Base-by-base conservation (phyloP, 331 rosid species). In the Rhamnella rubrinervis region DNA sequence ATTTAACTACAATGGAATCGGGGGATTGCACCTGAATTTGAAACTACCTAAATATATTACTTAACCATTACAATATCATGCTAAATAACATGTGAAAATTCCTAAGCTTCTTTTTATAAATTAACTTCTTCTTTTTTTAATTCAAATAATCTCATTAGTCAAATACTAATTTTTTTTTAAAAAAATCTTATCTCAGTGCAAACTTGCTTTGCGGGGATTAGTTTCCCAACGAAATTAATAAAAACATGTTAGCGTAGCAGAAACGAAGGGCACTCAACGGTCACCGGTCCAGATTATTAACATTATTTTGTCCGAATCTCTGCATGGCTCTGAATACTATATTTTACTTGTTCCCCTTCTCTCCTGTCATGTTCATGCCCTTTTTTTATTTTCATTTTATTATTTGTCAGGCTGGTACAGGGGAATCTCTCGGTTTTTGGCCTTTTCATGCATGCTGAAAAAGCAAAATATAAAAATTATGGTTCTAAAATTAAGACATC, bases 341-440 rank as follows among this genome's bases (percentile, higher is more conserved):
- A 68, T 17, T 37, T 35, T 1, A 7, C 58, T 11, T 19, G 11
- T 35, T 31, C 11, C 44, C 17, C 18, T 9, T 17, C 55, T 17
- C 26, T 1, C 31, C 20, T 66, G 70, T 51, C 70, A 50, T 51
- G 31, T 19, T 37, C 67, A 49, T 26, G 44, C 8, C 35, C 31
- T 4, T 31, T 44, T 50, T 49, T 28, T 6, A 28, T 10, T 66
- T 66, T 51, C 14, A 16, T 5, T 41, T 31, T 31, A 31, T 31
- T 50, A 23, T 56, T 56, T 53, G 5, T 67, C 52, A 2, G 21
- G 38, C 47, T 15, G 37, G 37, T 65, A 23, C 58, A 46, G 21
- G 37, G 38, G 72, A 68, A 68, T 68, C 63, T 68, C 63, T 55
- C 49, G 72, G 72, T 68, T 68, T 25, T 39, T 37, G 71, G 61